Percentiles rank a stretch among this genome's conserved stretches.
Evolutionary conservation across 75 land plant species (phyloP).

Genomic region (Pseudotsuga menziesii): DNA sequence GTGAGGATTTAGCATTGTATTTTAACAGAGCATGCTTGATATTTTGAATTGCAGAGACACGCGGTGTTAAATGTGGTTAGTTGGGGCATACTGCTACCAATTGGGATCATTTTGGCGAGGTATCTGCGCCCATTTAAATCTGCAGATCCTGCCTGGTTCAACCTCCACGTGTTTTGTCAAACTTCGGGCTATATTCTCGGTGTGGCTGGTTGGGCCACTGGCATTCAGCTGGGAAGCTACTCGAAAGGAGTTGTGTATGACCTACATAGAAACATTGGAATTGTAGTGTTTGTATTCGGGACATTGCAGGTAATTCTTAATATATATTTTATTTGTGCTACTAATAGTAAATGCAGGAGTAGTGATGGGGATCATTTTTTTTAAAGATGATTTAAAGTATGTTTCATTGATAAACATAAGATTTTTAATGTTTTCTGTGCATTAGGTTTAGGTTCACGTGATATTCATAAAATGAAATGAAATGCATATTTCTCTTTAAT

Average conservation of each 20-base stretch:
- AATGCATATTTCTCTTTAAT: too few relatives aligned
- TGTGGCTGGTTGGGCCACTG: constrained; percentile 72
- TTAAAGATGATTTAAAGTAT: too few relatives aligned
- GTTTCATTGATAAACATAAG: too few relatives aligned
- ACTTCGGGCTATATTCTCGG: constrained; percentile 54
- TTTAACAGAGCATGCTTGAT: too few relatives aligned
- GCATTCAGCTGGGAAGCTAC: constrained; percentile 45
- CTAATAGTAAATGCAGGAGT: too few relatives aligned
- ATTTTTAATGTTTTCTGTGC: too few relatives aligned
- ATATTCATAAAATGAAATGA: too few relatives aligned
- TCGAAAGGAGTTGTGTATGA: constrained; percentile 19
- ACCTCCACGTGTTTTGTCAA: constrained; percentile 62
- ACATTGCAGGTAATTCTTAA: constrained; percentile 46
- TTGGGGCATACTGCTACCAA: constrained; percentile 70
- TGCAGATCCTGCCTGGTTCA: constrained; percentile 77
- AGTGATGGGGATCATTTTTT: too few relatives aligned
- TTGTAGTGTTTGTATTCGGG: constrained; percentile 39
- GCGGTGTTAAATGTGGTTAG: constrained; percentile 48
- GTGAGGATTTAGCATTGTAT: too few relatives aligned
- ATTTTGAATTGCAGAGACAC: constrained; percentile 14
- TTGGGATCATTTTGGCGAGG: constrained; percentile 63
- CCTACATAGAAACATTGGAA: constrained; percentile 51
- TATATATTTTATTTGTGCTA: neutral
- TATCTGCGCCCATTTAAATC: constrained; percentile 46
- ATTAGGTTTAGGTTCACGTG: too few relatives aligned